Evolutionary conservation across 192 early-diverging fungal genomes (phyloP).

Genomic region (Thamnidium elegans): DNA sequence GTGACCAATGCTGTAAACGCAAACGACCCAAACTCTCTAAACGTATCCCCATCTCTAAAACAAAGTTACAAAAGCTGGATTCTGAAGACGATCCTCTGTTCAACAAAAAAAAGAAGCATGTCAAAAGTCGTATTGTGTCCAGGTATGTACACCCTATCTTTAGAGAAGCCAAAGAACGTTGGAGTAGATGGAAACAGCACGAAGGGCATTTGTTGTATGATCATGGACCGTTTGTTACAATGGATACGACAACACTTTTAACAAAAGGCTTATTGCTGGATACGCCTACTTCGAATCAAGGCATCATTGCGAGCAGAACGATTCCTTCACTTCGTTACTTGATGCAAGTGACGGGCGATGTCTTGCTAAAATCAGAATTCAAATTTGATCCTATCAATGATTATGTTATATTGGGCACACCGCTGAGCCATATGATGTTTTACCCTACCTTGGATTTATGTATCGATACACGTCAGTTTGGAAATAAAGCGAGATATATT

Average conservation of each 20-base stretch:
- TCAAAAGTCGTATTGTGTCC: conserved; percentile 21
- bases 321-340: conserved; percentile 59
- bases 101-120: background rate
- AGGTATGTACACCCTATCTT: conserved; percentile 9
- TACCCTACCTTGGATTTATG: conserved; percentile 64
- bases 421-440: conserved; percentile 62
- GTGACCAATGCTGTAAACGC: conserved; percentile 65
- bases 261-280: background rate
- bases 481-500: conserved; percentile 66
- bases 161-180: conserved; percentile 19
- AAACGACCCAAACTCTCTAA: conserved; percentile 26
- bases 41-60: conserved; percentile 20
- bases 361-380: conserved; percentile 63
- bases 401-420: conserved; percentile 62
- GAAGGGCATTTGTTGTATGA: background rate
- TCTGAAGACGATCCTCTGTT: background rate
- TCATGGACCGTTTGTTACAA: background rate
- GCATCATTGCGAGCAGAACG: conserved; percentile 59
- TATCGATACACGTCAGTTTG: conserved; percentile 66
- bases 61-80: conserved; percentile 6
- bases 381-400: conserved; percentile 64
- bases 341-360: conserved; percentile 76
- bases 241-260: conserved; percentile 1
- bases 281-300: conserved; percentile 33
- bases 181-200: conserved; percentile 9